A percentile compares a stretch with the other conserved stretches of the same genome.
Conservation (phyloP, 805 yeast genomes). For the Diddensiella transvaalensis region DNA sequence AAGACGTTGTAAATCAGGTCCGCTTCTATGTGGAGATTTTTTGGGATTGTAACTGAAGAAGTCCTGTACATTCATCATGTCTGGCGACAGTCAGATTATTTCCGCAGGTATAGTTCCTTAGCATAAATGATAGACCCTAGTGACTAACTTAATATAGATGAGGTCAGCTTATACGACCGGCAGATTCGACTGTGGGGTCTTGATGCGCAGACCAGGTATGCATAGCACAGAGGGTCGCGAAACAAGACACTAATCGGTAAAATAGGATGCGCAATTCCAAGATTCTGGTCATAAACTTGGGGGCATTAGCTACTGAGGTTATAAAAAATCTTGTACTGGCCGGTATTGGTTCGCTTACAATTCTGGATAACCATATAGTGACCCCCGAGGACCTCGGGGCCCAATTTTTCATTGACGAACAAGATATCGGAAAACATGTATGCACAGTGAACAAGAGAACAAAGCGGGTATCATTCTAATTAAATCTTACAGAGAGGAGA, state of each 20-base stretch:
- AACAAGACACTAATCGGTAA: neutral
- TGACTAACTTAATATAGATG: too few relatives aligned
- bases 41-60: too few relatives aligned
- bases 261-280: constrained; percentile 61
- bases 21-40: neutral
- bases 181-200: constrained; percentile 96
- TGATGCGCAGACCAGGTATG: constrained; percentile 65
- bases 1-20: too few relatives aligned
- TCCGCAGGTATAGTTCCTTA: neutral
- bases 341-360: constrained; percentile 76
- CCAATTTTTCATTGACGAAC: constrained; percentile 65
- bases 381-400: constrained; percentile 61
- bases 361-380: constrained; percentile 57
- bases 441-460: too few relatives aligned
- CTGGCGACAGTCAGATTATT: neutral
- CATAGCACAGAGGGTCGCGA: neutral
- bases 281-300: constrained; percentile 65
- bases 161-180: constrained; percentile 87
- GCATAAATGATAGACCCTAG: too few relatives aligned
- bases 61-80: neutral
- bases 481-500: constrained; percentile 43
- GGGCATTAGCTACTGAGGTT: constrained; percentile 77
- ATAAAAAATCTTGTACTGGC: constrained; percentile 82
- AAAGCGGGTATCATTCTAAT: too few relatives aligned
- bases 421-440: constrained; percentile 48